Conservation (phyloP, 176 grass and related monocot species). For the Tuctoria greenei region DNA sequence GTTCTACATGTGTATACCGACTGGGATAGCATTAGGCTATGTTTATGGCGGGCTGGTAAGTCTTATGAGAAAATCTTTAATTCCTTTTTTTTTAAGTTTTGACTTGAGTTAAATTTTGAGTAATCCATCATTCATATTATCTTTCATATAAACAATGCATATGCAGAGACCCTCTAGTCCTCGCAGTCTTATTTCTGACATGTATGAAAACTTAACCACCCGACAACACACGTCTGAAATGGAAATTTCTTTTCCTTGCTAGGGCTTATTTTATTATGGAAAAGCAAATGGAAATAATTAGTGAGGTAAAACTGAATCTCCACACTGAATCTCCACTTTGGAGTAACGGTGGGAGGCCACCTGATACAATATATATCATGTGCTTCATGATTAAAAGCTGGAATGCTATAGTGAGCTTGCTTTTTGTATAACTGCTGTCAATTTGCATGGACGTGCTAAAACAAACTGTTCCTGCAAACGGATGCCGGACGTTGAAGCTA, state of each 20-base stretch:
- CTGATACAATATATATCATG: not conserved
- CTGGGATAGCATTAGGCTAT: slow-evolving; percentile 94
- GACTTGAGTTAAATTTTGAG: slow-evolving; percentile 2
- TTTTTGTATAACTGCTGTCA: no score
- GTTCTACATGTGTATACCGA: slow-evolving; percentile 99
- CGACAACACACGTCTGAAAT: not conserved
- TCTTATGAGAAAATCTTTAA: slow-evolving; percentile 39
- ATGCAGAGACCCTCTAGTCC: not conserved
- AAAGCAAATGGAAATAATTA: not conserved
- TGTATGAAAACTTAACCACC: not conserved
- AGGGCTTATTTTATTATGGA: not conserved
- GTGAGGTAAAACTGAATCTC: not conserved
- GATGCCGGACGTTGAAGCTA: not conserved
- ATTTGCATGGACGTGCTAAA: not conserved
- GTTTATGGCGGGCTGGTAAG: slow-evolving; percentile 97
- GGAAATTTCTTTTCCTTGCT: not conserved
- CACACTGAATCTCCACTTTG: not conserved
- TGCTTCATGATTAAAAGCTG: no score
- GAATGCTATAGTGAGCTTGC: no score
- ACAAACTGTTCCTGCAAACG: not conserved
- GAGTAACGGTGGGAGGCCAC: not conserved
- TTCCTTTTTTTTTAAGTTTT: slow-evolving; percentile 13
- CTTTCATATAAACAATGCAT: not conserved
- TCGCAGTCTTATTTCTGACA: not conserved
- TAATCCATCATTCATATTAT: not conserved